Evolutionary conservation across 305 asterid genomes (phyloP).

Genomic region (Solanum hybrid): DNA sequence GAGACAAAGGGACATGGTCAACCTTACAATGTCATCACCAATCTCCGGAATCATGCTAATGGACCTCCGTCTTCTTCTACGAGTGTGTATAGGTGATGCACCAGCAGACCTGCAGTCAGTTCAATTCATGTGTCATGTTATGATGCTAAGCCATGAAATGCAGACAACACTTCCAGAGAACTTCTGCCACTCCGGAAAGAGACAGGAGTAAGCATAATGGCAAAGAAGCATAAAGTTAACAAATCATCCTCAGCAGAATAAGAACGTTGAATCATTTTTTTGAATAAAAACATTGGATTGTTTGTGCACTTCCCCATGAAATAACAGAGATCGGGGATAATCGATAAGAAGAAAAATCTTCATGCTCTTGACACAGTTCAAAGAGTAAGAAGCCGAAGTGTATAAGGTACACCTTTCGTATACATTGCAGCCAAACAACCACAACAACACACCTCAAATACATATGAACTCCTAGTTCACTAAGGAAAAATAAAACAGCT

Average conservation of each 20-base stretch:
- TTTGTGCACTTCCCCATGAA: background rate
- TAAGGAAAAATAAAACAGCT: background rate
- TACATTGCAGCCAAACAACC: background rate
- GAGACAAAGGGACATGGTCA: conserved; percentile 20
- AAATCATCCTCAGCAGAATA: background rate
- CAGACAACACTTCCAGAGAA: background rate
- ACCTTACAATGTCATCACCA: conserved; percentile 91
- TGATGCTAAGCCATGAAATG: background rate
- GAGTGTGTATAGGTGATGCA: conserved; percentile 66
- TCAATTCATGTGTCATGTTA: background rate
- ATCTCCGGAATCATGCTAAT: conserved; percentile 86
- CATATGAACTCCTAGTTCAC: background rate
- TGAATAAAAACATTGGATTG: background rate
- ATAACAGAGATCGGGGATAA: background rate
- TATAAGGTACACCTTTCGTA: background rate
- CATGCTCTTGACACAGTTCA: background rate
- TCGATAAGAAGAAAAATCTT: background rate
- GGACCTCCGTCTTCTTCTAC: conserved; percentile 72
- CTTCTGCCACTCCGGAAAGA: background rate
- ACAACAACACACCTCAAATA: background rate
- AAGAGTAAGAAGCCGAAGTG: background rate
- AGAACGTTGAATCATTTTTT: background rate
- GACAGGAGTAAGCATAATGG: background rate
- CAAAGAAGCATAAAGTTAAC: background rate
- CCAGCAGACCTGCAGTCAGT: conserved; percentile 50